Evolutionary conservation across 257 asterid genomes (phyloP), one percentile per base, ranked within the genome.

Genomic region (Pogostemon cablin): DNA sequence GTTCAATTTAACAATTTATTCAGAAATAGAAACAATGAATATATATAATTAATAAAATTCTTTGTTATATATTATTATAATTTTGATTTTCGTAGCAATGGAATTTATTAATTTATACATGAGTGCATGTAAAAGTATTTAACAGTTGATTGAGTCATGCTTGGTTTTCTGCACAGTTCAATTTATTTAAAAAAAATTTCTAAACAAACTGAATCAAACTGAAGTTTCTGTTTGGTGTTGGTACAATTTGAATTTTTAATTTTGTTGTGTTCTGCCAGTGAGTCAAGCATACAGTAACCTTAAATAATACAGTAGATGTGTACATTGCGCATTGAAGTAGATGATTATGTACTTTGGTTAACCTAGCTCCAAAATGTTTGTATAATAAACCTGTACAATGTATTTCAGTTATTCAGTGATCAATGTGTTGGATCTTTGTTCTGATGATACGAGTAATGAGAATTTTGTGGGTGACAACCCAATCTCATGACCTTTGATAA

Each of bases 401-500:
- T 17, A 40, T 17, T 48, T 71, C 47, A 59, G 40, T 69, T 41
- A 37, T 41, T 58, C 48, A 10, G 55, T 72, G 59, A 67, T 61
- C 48, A 54, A 6, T 59, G 39, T 62, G 55, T 39, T 68, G 49
- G 44, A 49, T 49, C 49, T 53, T 63, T 38, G 37, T 11, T 55
- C 54, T 63, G 65, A 54, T 41, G 40, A 56, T 52, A 67, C 42
- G 39, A 40, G 43, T 34, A 43, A 67, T 11, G 2, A 41, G 49
- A 60, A 20, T 12, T 41, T n/a, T 9, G 34, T 40, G 71, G 56
- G 48, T 50, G 60, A 63, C 6, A 20, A 38, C 59, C 9, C 37
- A 39, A 41, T 62, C 41, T 47, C 32, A 47, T 63, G 63, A 7
- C 12, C 63, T 57, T 58, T 65, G 20, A 75, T 48, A 54, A 76